Evolutionary conservation across 2,329 filamentous ascomycete genomes (phyloP), one percentile per base, ranked within the genome.

Genomic region (Cercospora sp.): DNA sequence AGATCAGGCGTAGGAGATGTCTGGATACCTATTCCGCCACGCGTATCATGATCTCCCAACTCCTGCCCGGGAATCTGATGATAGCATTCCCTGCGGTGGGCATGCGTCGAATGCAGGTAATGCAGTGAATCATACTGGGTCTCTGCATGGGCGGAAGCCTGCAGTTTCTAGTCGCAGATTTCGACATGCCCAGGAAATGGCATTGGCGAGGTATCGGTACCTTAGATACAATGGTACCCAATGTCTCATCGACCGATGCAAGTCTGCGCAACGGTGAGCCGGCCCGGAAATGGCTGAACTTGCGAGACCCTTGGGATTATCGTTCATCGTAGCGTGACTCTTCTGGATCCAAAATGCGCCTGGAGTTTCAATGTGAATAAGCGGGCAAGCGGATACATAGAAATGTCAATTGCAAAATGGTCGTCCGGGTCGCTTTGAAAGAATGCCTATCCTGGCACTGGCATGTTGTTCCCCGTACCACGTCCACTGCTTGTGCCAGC

Each of bases 221-320:
- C 48, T 55, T 28, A 28, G 23, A 55, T 55, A 55, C 48, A 55
- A 55, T 55, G 48, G 48, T 55, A 55, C 48, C 48, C 23, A 12
- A 26, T 53, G 48, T 53, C 48, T 53, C 20, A 53, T 53, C 48
- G 48, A 53, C 48, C 48, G 48, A 55, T 55, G 48, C 23, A 28
- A 55, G 23, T 55, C 48, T 55, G 48, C 20, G 31, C 31, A 26
- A 42, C 33, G 58, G 58, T 60, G 58, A 60, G 33, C n/a, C 58
- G 30, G 30, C 23, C 58, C 58, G 58, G 30, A 42, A 5, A 42
- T n/a, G 48, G 48, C 48, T 55, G 48, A 28, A 28, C 48, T 55
- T 1, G 23, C 48, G 16, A n/a, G 23, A 28, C 3, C 48, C 48
- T 3, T 30, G 48, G 8, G 3, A 7, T 28, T 3, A 13, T 23